phyloP scores from a whole-genome alignment of 768 basidiomycete species.

The Amanita fuliginea region DNA sequence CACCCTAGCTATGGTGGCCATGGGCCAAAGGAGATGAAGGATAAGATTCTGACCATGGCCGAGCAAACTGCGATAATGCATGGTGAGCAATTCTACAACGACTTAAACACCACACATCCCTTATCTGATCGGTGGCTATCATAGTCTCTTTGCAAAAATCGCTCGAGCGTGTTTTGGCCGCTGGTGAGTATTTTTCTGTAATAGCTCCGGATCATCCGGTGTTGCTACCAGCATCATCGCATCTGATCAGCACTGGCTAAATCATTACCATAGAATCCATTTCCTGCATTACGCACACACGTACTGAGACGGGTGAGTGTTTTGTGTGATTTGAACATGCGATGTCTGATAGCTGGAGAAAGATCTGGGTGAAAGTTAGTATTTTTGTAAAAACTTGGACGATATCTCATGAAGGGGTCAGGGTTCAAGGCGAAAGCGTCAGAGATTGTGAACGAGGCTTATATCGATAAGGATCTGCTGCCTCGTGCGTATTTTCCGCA shows the following conservation, averaged over 20 bases:
- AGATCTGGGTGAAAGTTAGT: neutral
- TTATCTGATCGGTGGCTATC: neutral
- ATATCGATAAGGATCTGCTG: neutral
- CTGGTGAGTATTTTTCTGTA: too few relatives aligned
- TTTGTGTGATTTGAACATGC: too few relatives aligned
- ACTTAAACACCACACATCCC: neutral
- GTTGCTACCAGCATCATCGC: too few relatives aligned
- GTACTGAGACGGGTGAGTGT: too few relatives aligned
- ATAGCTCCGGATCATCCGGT: too few relatives aligned
- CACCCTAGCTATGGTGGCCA: neutral
- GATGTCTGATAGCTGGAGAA: neutral
- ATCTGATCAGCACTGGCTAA: too few relatives aligned
- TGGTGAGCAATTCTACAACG: neutral
- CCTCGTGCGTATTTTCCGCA: neutral
- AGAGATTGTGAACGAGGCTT: neutral
- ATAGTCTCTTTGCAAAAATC: too few relatives aligned
- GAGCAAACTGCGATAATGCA: neutral
- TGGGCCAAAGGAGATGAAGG: neutral
- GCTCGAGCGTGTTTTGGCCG: too few relatives aligned
- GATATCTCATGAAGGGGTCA: neutral
- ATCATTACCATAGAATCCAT: too few relatives aligned
- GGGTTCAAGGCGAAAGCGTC: neutral
- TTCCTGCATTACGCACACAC: too few relatives aligned
- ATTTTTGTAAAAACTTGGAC: neutral
- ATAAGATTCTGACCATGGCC: neutral